phyloP scores from a whole-genome alignment of 2,329 filamentous ascomycete species.

The Verticillium nonalfalfae region DNA sequence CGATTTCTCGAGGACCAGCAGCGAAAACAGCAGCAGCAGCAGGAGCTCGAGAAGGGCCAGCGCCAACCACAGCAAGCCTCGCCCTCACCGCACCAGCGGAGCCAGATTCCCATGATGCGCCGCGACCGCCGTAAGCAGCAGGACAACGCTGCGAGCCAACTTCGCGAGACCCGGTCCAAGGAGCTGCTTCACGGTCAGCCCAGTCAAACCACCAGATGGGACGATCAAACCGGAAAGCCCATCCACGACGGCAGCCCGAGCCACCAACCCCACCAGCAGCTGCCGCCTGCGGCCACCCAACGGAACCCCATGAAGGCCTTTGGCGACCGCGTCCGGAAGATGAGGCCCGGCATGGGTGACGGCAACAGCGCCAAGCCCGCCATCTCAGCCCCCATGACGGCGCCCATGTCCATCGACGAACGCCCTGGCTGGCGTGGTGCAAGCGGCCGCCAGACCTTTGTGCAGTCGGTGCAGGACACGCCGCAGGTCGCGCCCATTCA shows the following conservation, averaged over 20 bases:
- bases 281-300: conserved; percentile 19
- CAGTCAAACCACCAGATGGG: conserved; percentile 46
- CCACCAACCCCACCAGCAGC: conserved; percentile 44
- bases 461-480: conserved; percentile 59
- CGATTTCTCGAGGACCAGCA: conserved; percentile 16
- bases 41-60: conserved; percentile 8
- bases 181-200: conserved; percentile 14
- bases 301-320: conserved; percentile 26
- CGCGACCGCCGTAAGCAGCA: conserved; percentile 41
- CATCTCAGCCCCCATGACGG: conserved; percentile 8
- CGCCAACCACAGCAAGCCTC: conserved; percentile 8
- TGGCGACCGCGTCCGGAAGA: conserved; percentile 37
- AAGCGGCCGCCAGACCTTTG: conserved; percentile 60
- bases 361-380: conserved; percentile 12
- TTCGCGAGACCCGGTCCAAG: conserved; percentile 5
- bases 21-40: conserved; percentile 5
- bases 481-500: conserved; percentile 48
- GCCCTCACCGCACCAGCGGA: conserved; percentile 21
- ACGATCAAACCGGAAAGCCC: conserved; percentile 61
- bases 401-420: conserved; percentile 22
- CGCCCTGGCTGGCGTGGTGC: conserved; percentile 66
- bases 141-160: conserved; percentile 13
- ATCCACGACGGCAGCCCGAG: conserved; percentile 51
- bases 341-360: conserved; percentile 21
- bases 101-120: conserved; percentile 46